Conservation (phyloP, 2,329 filamentous ascomycete genomes). For the Exserohilum rostratum region DNA sequence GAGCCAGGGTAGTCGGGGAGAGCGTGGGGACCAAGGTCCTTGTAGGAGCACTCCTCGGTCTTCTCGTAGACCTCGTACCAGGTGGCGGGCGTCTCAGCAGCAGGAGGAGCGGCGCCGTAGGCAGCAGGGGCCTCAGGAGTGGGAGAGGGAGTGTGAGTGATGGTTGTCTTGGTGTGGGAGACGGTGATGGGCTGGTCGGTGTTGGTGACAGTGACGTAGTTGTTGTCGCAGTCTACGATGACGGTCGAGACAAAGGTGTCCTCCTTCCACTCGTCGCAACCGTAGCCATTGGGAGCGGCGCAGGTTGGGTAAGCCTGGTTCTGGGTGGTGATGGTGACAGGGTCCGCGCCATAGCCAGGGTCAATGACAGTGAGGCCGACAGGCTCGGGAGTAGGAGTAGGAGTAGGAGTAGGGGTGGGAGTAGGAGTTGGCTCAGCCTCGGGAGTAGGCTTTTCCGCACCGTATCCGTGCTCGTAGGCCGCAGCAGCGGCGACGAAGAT, state of each 20-base stretch:
- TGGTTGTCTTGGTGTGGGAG: slow-evolving; percentile 37
- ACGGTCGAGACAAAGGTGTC: slow-evolving; percentile 37
- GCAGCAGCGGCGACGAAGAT: slow-evolving; percentile 36
- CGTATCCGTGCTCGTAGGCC: slow-evolving; percentile 24
- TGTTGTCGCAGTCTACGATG: slow-evolving; percentile 34
- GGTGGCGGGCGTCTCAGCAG: too few relatives aligned
- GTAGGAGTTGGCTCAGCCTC: slow-evolving; percentile 14
- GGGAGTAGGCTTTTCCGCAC: slow-evolving; percentile 14
- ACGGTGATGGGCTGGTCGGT: slow-evolving; percentile 35
- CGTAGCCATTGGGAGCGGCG: slow-evolving; percentile 21
- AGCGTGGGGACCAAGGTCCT: slow-evolving; percentile 37
- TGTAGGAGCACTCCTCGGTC: slow-evolving; percentile 34
- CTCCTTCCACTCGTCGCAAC: slow-evolving; percentile 28
- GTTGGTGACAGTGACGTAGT: slow-evolving; percentile 35
- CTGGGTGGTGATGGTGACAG: slow-evolving; percentile 40
- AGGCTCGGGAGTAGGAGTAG: slow-evolving; percentile 11
- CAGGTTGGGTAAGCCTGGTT: slow-evolving; percentile 42
- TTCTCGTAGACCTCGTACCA: slow-evolving; percentile 44
- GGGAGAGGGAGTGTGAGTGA: slow-evolving; percentile 24
- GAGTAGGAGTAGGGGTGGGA: not conserved
- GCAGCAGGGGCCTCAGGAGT: slow-evolving; percentile 1
- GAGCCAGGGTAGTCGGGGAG: slow-evolving; percentile 37
- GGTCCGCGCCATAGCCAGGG: slow-evolving; percentile 33
- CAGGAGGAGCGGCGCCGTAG: not conserved
- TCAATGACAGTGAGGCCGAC: slow-evolving; percentile 37